Evolutionary conservation across 495 filamentous ascomycete species (phyloP).

Genomic region (Penicillium ochrochloron): DNA sequence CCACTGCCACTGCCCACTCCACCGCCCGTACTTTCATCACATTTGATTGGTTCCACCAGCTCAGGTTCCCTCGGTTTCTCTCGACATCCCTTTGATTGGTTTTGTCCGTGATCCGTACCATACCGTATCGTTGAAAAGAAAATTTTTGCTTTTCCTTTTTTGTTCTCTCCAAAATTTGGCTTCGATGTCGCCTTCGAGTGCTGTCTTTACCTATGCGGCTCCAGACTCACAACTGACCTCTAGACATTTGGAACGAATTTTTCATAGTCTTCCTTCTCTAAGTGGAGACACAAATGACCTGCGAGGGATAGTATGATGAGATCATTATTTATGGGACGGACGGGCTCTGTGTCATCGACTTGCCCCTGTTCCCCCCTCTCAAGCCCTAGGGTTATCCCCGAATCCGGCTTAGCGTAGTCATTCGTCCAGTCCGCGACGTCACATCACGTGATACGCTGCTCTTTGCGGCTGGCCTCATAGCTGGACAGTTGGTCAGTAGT

Average conservation of each 20-base stretch:
- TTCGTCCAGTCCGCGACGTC: conserved; percentile 13
- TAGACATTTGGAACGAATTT: neutral
- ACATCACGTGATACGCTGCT: conserved; percentile 6
- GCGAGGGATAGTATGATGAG: conserved; percentile 19
- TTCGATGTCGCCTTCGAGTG: conserved; percentile 2
- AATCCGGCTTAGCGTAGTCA: conserved; percentile 19
- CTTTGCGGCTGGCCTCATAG: neutral
- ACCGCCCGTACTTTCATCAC: conserved; percentile 42
- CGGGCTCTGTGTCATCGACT: conserved; percentile 16
- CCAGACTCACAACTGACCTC: neutral
- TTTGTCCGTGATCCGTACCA: neutral
- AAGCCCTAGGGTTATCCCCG: conserved; percentile 19
- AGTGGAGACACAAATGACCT: conserved; percentile 2
- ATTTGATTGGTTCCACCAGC: conserved; percentile 40
- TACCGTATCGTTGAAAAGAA: conserved; percentile 15
- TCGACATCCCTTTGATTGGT: conserved; percentile 1
- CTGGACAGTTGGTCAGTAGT: neutral
- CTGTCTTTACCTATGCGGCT: neutral
- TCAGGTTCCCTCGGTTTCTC: neutral
- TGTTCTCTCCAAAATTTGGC: neutral
- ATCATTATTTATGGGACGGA: conserved; percentile 9
- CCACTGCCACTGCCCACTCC: conserved; percentile 28
- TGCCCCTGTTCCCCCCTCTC: neutral
- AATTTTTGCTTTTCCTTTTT: conserved; percentile 14
- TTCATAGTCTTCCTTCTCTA: neutral